Conservation (phyloP, 2,329 filamentous ascomycete species). For the Hypoxylon rubiginosum region DNA sequence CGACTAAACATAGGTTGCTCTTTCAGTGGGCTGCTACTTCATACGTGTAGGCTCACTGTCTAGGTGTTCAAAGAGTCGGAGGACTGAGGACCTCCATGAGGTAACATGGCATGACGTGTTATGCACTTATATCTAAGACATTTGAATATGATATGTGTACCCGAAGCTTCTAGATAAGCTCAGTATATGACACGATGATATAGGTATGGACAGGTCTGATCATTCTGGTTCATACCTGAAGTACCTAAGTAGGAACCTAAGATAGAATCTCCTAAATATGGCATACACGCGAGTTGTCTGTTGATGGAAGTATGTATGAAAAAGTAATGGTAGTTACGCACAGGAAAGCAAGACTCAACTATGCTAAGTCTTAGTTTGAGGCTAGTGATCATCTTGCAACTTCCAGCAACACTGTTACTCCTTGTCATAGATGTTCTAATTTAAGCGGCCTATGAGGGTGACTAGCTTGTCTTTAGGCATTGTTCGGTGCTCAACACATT, state of each 20-base stretch:
- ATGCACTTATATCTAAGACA: too few species aligned
- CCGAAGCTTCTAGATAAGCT: too few species aligned
- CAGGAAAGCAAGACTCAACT: not conserved
- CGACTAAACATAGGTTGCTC: too few species aligned
- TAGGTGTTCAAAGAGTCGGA: too few species aligned
- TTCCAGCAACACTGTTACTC: not conserved
- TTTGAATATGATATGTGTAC: too few species aligned
- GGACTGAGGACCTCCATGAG: too few species aligned
- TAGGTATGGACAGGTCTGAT: not conserved
- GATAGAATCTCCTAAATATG: not conserved
- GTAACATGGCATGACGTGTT: too few species aligned
- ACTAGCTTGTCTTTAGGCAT: not conserved
- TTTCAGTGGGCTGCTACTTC: too few species aligned
- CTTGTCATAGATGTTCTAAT: not conserved
- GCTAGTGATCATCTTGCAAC: not conserved
- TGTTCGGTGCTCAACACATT: not conserved
- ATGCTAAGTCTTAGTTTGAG: not conserved
- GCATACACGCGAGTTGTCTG: not conserved
- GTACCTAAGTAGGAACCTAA: not conserved
- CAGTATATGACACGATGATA: too few species aligned
- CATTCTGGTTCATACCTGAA: not conserved
- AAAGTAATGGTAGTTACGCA: not conserved
- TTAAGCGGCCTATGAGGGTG: not conserved
- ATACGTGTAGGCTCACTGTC: too few species aligned
- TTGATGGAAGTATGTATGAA: not conserved